Conservation (phyloP, 208 protist species). For the Acanthamoeba sp. region DNA sequence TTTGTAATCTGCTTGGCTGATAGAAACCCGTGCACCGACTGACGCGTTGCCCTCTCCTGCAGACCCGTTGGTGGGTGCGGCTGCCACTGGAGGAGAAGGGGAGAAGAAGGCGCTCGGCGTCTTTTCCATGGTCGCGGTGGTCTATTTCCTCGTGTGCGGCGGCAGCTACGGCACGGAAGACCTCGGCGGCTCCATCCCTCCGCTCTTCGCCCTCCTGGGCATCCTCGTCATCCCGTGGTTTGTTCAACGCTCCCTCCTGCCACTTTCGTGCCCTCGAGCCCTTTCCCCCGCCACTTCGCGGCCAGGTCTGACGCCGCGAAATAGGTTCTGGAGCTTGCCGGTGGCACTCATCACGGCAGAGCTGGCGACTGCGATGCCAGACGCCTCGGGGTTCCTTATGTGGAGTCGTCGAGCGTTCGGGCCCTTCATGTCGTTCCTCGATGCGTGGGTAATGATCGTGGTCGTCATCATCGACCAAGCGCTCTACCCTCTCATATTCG, state of each 20-base stretch:
- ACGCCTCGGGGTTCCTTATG: constrained; percentile 17
- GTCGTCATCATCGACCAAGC: constrained; percentile 67
- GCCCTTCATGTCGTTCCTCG: constrained; percentile 54
- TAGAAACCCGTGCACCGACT: too few relatives aligned
- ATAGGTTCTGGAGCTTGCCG: constrained; percentile 62
- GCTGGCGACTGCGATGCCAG: constrained; percentile 1
- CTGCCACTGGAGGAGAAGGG: background rate
- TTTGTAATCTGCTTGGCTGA: too few relatives aligned
- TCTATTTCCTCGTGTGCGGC: constrained; percentile 67
- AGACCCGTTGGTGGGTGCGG: background rate
- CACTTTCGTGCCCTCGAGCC: too few relatives aligned
- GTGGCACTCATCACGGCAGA: constrained; percentile 47
- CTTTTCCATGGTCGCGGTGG: constrained; percentile 49
- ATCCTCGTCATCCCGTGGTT: constrained; percentile 56
- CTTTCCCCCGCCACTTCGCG: background rate
- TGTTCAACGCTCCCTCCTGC: background rate
- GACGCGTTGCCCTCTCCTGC: too few relatives aligned
- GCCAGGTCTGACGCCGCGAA: background rate
- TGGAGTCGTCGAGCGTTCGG: constrained; percentile 34
- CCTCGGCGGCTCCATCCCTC: constrained; percentile 21
- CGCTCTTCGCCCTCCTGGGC: constrained; percentile 49
- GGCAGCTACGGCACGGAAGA: constrained; percentile 65
- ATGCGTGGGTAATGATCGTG: constrained; percentile 53
- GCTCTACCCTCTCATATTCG: constrained; percentile 57
- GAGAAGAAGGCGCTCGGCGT: constrained; percentile 52